Conservation (phyloP, 139 green algal genomes). For the Monoraphidium neglectum region DNA sequence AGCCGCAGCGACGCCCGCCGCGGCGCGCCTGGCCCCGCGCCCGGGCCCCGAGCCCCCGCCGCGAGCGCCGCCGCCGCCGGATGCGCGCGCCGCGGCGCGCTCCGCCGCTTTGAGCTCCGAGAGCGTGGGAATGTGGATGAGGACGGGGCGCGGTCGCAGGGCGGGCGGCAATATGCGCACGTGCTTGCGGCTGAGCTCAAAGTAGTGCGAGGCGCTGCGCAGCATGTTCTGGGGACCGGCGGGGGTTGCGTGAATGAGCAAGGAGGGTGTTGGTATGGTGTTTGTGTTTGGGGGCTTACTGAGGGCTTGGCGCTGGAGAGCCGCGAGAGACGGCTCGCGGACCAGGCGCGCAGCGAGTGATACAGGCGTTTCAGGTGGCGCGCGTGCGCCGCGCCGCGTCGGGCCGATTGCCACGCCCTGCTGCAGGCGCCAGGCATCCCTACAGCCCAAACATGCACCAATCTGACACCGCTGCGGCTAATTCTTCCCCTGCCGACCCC, state of each 20-base stretch:
- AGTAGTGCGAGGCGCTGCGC: constrained; percentile 15
- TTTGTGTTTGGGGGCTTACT: too few relatives aligned
- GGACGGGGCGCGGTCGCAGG: constrained; percentile 29
- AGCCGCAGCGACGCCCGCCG: too few relatives aligned
- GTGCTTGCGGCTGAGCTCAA: constrained; percentile 26
- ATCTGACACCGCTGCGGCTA: background rate
- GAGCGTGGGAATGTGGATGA: constrained; percentile 14
- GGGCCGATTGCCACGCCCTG: background rate
- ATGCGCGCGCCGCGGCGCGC: too few relatives aligned
- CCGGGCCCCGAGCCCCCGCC: too few relatives aligned
- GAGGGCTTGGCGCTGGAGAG: background rate
- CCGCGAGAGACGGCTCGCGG: background rate
- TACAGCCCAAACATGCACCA: background rate
- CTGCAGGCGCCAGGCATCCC: background rate
- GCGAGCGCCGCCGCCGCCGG: too few relatives aligned
- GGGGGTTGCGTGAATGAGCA: background rate
- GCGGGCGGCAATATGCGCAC: constrained; percentile 25
- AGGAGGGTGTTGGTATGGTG: background rate
- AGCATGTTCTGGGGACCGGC: background rate
- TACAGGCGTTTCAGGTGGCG: too few relatives aligned
- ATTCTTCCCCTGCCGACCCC: too few relatives aligned
- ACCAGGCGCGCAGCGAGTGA: too few relatives aligned
- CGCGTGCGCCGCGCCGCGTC: too few relatives aligned
- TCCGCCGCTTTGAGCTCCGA: too few relatives aligned
- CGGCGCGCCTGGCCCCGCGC: too few relatives aligned